These are phyloP conservation scores for Lentinula edodes DNA, from an alignment of 768 basidiomycete species.

Conservation along the genomic window DNA sequence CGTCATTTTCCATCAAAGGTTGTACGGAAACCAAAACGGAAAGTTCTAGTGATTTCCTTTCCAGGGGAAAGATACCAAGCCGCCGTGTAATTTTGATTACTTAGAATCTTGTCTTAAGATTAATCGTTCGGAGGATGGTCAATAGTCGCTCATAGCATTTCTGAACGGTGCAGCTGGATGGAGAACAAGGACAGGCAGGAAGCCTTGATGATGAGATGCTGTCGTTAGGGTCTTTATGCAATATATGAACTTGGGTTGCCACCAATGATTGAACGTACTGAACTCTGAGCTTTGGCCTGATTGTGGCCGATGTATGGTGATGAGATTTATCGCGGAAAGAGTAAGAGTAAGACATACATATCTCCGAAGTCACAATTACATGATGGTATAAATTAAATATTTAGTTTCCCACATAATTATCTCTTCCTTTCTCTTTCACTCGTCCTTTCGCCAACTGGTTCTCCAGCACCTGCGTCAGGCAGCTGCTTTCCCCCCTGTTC, in stretches of 20 bases:
- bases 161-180: background rate
- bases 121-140: background rate
- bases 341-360: background rate
- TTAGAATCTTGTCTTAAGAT: background rate
- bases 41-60: background rate
- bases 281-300: background rate
- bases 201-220: background rate
- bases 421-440: background rate
- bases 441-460: background rate
- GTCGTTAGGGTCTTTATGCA: background rate
- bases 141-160: background rate
- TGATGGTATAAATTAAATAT: slow-evolving; percentile 5
- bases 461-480: slow-evolving; percentile 7
- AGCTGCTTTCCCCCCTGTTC: slow-evolving; percentile 1
- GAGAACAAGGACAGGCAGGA: background rate
- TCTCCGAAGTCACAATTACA: background rate
- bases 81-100: background rate
- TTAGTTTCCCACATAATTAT: background rate
- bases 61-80: background rate
- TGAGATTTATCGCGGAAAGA: slow-evolving; percentile 1
- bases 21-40: background rate
- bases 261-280: background rate
- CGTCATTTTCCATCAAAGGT: background rate
- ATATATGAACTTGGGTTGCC: background rate
- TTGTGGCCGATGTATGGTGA: background rate